Percentiles rank a stretch among this genome's conserved stretches.
Evolutionary conservation across 1,284 basidiomycete genomes (phyloP).

Genomic region (Athelia sp.): DNA sequence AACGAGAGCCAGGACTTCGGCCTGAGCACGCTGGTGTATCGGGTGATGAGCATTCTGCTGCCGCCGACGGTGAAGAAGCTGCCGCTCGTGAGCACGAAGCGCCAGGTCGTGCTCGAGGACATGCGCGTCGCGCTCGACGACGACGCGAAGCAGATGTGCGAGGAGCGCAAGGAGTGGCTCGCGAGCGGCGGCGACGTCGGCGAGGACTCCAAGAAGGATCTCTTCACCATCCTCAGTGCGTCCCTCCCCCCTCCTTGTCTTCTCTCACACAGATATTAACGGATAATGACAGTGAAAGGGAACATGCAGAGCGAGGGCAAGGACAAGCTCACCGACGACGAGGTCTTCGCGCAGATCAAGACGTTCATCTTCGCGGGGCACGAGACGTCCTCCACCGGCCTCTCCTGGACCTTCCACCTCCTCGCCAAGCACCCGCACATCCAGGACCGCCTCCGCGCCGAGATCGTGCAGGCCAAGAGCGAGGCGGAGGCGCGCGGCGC

Average conservation of each 20-base stretch:
- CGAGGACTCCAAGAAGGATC: conserved; percentile 28
- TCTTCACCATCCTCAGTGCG: conserved; percentile 53
- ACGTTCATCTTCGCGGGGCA: conserved; percentile 72
- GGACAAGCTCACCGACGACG: conserved; percentile 57
- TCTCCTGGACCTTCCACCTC: conserved; percentile 71
- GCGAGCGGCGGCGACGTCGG: not conserved
- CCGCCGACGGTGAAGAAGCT: not conserved
- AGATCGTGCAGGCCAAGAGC: conserved; percentile 27
- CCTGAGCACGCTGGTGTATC: not conserved
- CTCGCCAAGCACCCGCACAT: conserved; percentile 48
- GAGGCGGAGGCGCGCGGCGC: conserved; percentile 18
- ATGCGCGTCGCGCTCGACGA: not conserved
- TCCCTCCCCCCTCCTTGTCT: no score
- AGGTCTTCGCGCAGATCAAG: conserved; percentile 72
- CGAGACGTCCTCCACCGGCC: conserved; percentile 57
- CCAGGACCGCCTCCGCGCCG: conserved; percentile 55
- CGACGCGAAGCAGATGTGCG: not conserved
- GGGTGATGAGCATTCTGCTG: not conserved
- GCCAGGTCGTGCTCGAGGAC: not conserved
- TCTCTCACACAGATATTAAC: no score
- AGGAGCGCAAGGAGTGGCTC: not conserved
- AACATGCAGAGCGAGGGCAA: conserved; percentile 27
- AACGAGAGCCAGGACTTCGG: not conserved
- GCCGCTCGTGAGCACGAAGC: not conserved
- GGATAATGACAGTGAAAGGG: no score